phyloP scores from a whole-genome alignment of 768 basidiomycete genomes.

The Naganishia kalamii region DNA sequence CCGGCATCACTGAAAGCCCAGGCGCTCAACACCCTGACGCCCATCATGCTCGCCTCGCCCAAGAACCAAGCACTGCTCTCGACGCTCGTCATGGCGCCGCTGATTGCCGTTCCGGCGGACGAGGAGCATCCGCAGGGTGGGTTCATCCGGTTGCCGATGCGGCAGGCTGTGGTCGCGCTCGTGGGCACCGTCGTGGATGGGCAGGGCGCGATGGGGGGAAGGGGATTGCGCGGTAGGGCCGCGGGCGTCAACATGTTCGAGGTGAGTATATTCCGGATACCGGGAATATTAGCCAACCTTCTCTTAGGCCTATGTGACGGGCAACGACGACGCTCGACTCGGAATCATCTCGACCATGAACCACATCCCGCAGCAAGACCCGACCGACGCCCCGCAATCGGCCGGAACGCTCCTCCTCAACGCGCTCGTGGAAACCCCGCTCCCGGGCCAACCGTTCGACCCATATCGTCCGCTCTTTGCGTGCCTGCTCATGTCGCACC shows the following conservation, averaged over 20 bases:
- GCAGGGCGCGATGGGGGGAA: conserved; percentile 72
- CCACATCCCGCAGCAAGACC: conserved; percentile 27
- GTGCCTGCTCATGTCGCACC: conserved; percentile 44
- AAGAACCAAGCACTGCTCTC: conserved; percentile 65
- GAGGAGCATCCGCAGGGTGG: conserved; percentile 52
- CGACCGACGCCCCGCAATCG: conserved; percentile 27
- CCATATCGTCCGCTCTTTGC: conserved; percentile 46
- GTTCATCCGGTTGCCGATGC: conserved; percentile 63
- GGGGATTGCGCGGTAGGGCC: conserved; percentile 65
- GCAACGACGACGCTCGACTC: conserved; percentile 48
- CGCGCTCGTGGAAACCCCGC: conserved; percentile 46
- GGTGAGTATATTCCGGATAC: conserved; percentile 49
- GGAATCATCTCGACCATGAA: conserved; percentile 45
- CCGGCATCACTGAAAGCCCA: conserved; percentile 81
- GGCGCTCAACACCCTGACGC: conserved; percentile 60
- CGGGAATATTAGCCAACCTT: conserved; percentile 1
- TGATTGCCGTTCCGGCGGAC: conserved; percentile 61
- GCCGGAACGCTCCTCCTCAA: conserved; percentile 48
- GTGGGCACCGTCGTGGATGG: conserved; percentile 62
- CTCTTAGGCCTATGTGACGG: conserved; percentile 42
- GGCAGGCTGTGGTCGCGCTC: conserved; percentile 73
- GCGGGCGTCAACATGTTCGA: conserved; percentile 78
- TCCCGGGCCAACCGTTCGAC: conserved; percentile 35
- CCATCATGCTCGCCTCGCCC: conserved; percentile 59
- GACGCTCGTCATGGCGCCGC: conserved; percentile 69